These are phyloP conservation scores for Dryadomyces quercivorus DNA, from an alignment of 2,329 filamentous ascomycete genomes.

Conservation along the genomic window DNA sequence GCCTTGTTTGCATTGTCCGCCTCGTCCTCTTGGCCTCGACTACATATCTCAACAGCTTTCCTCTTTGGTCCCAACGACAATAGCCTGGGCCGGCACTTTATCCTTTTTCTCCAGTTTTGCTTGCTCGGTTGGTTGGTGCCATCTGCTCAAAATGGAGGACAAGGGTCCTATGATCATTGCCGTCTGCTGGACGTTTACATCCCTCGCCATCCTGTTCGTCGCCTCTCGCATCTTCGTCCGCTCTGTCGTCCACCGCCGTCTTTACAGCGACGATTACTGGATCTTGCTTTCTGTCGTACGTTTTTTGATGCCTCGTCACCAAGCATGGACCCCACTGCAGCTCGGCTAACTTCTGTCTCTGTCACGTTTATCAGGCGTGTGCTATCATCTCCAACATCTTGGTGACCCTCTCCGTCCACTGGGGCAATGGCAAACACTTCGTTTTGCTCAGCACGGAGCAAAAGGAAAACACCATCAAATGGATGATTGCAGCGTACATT, in stretches of 20 bases:
- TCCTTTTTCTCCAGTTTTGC: background rate
- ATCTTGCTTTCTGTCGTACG: background rate
- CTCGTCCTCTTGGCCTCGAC: too few species aligned
- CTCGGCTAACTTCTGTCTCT: background rate
- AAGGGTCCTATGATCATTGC: background rate
- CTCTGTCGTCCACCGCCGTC: background rate
- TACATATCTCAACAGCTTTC: too few species aligned
- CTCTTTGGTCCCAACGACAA: too few species aligned
- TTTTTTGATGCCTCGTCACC: background rate
- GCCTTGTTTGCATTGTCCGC: too few species aligned
- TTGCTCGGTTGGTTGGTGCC: background rate
- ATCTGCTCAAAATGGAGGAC: background rate
- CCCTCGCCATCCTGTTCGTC: background rate
- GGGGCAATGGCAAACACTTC: constrained; percentile 1
- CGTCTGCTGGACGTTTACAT: constrained; percentile 1
- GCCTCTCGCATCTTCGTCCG: background rate
- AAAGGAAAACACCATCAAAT: constrained; percentile 1
- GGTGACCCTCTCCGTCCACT: background rate
- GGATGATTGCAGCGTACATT: background rate
- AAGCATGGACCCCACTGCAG: background rate
- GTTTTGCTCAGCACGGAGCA: background rate
- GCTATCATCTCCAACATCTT: background rate
- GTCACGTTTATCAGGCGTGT: background rate
- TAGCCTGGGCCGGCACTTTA: background rate
- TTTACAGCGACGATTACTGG: constrained; percentile 1